Evolutionary conservation across 2,329 filamentous ascomycete genomes (phyloP).

Genomic region (Colletotrichum tabaci): DNA sequence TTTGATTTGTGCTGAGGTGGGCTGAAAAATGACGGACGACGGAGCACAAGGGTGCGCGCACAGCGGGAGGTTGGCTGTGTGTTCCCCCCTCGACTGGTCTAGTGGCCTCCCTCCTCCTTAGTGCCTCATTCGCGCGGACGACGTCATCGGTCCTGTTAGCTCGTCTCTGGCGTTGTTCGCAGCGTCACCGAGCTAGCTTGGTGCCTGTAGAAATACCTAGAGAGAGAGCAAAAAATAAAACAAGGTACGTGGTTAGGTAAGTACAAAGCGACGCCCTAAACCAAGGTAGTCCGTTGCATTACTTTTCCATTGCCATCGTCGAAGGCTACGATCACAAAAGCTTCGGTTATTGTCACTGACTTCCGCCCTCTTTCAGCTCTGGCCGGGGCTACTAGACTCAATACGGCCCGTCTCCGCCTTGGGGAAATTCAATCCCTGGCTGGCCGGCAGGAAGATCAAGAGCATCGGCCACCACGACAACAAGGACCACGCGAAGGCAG

Average conservation of each 20-base stretch:
- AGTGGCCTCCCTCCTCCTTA: conserved; percentile 17
- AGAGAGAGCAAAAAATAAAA: too few species aligned
- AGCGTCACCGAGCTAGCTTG: conserved; percentile 38
- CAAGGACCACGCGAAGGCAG: neutral
- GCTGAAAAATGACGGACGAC: conserved; percentile 15
- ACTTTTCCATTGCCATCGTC: conserved; percentile 1
- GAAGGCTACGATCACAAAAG: conserved; percentile 27
- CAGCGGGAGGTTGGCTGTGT: conserved; percentile 8
- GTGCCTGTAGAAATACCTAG: conserved; percentile 6
- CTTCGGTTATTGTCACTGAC: conserved; percentile 26
- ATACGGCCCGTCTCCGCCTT: neutral
- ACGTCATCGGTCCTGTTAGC: conserved; percentile 43
- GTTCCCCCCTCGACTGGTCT: conserved; percentile 2
- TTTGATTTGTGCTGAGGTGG: conserved; percentile 6
- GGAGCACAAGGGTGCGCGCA: conserved; percentile 5
- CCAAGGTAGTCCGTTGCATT: conserved; percentile 18
- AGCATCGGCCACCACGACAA: neutral
- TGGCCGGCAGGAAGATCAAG: neutral
- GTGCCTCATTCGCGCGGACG: conserved; percentile 43
- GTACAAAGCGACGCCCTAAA: conserved; percentile 20
- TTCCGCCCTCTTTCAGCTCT: neutral
- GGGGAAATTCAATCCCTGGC: conserved; percentile 1
- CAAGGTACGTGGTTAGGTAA: conserved; percentile 12
- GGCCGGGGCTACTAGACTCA: neutral
- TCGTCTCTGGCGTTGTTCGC: conserved; percentile 39